Conservation (phyloP, 108 stramenopile genomes). For the Pseudonitzschia delicatissima region DNA sequence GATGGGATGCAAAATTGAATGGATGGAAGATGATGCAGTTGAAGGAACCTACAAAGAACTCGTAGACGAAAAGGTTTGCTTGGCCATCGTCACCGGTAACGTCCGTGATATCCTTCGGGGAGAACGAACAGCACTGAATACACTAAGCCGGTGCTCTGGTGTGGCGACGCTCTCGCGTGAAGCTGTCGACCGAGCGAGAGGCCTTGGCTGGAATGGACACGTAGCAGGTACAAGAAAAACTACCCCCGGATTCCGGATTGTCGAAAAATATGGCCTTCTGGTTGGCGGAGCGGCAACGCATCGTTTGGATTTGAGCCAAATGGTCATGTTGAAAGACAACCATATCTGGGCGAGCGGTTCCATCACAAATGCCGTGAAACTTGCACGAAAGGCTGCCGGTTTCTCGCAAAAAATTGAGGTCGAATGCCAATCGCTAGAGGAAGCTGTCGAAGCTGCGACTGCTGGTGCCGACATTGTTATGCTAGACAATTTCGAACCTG, state of each 20-base stretch:
- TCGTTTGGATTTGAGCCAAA: slow-evolving; percentile 94
- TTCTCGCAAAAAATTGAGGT: slow-evolving; percentile 99
- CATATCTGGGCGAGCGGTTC: slow-evolving; percentile 91
- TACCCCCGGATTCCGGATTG: slow-evolving; percentile 96
- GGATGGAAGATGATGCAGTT: slow-evolving; percentile 60
- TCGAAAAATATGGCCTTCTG: slow-evolving; percentile 98
- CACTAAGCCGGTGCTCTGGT: slow-evolving; percentile 90
- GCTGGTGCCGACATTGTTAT: slow-evolving; percentile 95
- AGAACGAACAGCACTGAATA: slow-evolving; percentile 96
- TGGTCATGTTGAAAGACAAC: slow-evolving; percentile 99
- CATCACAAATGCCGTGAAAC: slow-evolving; percentile 86
- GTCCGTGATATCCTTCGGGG: slow-evolving; percentile 87
- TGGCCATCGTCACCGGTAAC: slow-evolving; percentile 91
- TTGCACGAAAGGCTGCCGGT: slow-evolving; percentile 84
- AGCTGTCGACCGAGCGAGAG: slow-evolving; percentile 34
- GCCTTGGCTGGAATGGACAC: slow-evolving; percentile 82
- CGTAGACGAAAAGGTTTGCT: slow-evolving; percentile 50
- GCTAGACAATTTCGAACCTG: slow-evolving; percentile 97
- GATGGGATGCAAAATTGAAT: slow-evolving; percentile 78
- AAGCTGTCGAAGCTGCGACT: slow-evolving; percentile 89
- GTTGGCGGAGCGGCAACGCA: slow-evolving; percentile 97
- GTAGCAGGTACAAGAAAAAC: slow-evolving; percentile 98
- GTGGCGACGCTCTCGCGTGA: slow-evolving; percentile 81
- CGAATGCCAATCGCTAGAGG: slow-evolving; percentile 86
- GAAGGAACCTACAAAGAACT: slow-evolving; percentile 56